Base-by-base conservation (phyloP, 768 basidiomycete genomes). In the Podaxis sp. region DNA sequence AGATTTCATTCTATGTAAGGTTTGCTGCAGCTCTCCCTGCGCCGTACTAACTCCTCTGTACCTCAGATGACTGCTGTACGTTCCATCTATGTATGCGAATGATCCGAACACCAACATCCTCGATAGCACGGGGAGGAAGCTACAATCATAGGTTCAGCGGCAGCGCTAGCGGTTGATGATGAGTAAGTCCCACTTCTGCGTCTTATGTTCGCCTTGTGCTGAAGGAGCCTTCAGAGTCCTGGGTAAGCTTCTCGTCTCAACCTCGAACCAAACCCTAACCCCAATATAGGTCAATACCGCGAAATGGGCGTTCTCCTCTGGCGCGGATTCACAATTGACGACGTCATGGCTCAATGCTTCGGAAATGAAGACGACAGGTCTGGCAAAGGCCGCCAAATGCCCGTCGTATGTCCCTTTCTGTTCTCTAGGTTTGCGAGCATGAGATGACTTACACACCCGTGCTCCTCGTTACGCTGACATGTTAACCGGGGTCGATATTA, bases 371-470 rank as follows among this genome's bases (percentile, higher is more conserved):
- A 91, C 62, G 95, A 98, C 70, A 80, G 72, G 10, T 82, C 86
- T 10, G 86, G 89, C 6, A 95, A 94, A 69, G 94, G 95, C 16
- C 81, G 91, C 37, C 93, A 95, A 69, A 96, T 97, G 94, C 94
- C 94, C 11, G 91, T 95, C 62, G 91, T 93, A 80, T 59, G 82
- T 71, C 44, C 6, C 6, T 11, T 16, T 28, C 35, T 14, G 6
- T 23, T 11, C 32, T 48, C 5, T 44, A 13, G 25, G n/a, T 10
- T 13, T 13, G 11, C 16, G 36, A 18, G 44, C 4, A 16, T 59
- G 28, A n/a, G n/a, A 47, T 13, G 23, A 1, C 42, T 52, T 52
- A 18, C 46, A 18, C 10, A n/a, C 52, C 40, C 44, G 21, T 57
- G 36, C 28, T 32, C 35, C 10, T 27, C 54, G 36, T 65, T 28